A percentile compares a stretch with the other conserved stretches of the same genome.
Evolutionary conservation across 352 stramenopile genomes (phyloP).

Genomic region (Globisporangium paroecandrum): DNA sequence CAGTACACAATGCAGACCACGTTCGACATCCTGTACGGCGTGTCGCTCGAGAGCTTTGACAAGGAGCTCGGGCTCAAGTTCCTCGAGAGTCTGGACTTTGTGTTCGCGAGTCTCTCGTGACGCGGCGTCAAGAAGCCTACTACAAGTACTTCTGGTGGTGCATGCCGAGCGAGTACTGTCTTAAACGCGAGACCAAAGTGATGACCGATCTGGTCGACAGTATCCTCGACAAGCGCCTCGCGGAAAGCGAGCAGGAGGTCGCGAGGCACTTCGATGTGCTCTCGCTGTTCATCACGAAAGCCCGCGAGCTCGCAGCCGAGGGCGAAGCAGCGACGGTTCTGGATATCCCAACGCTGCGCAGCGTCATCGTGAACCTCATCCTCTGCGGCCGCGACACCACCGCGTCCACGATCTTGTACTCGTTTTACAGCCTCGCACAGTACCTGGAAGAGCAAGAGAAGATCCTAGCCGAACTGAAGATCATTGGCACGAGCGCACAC

Average conservation of each 20-base stretch:
- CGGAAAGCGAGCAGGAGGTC: slow-evolving; percentile 14
- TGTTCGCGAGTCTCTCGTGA: background rate
- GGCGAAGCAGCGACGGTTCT: too few species aligned
- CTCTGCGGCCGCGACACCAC: too few species aligned
- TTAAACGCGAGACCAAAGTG: background rate
- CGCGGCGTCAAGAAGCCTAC: background rate
- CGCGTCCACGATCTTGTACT: too few species aligned
- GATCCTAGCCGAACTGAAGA: too few species aligned
- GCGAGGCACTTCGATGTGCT: background rate
- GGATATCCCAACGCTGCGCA: too few species aligned
- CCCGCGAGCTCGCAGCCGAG: too few species aligned
- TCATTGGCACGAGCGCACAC: background rate
- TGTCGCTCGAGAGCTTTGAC: background rate
- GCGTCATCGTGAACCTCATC: too few species aligned
- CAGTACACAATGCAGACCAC: slow-evolving; percentile 1
- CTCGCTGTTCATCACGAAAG: too few species aligned
- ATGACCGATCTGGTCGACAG: background rate
- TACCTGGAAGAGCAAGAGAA: too few species aligned
- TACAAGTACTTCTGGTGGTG: background rate
- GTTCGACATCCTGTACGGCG: background rate
- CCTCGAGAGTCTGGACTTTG: background rate
- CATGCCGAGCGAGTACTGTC: background rate
- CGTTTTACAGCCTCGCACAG: too few species aligned
- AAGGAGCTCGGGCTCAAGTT: slow-evolving; percentile 18
- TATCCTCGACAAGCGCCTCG: background rate